These are phyloP conservation scores for Boletus reticulatus DNA, from an alignment of 768 basidiomycete species.

Conservation along the genomic window DNA sequence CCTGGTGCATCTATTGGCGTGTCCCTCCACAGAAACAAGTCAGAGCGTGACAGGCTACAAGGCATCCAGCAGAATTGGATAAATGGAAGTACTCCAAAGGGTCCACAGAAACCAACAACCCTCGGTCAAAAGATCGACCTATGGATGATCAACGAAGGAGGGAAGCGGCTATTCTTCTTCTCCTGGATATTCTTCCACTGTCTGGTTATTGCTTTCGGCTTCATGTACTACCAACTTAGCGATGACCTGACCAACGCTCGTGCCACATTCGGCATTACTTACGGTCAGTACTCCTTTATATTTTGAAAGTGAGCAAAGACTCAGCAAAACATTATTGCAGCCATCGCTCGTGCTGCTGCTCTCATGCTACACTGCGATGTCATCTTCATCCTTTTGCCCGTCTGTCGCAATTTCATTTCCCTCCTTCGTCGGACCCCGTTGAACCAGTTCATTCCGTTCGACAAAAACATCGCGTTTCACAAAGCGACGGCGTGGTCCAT, in stretches of 20 bases:
- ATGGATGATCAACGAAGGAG: conserved; percentile 98
- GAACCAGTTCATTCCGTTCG: conserved; percentile 86
- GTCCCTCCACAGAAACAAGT: conserved; percentile 80
- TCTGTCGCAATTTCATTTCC: conserved; percentile 95
- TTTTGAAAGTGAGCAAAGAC: not conserved
- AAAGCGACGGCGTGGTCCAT: conserved; percentile 92
- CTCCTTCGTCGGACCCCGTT: conserved; percentile 82
- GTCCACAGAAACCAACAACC: conserved; percentile 38
- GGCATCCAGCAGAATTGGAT: conserved; percentile 71
- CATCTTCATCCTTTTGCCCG: conserved; percentile 89
- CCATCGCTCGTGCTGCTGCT: conserved; percentile 84
- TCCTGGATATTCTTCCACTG: conserved; percentile 80
- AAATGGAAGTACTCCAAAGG: conserved; percentile 22
- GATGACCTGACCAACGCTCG: conserved; percentile 75
- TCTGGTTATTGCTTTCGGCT: conserved; percentile 74
- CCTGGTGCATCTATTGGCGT: conserved; percentile 28
- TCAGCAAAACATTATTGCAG: conserved; percentile 36
- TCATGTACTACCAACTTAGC: conserved; percentile 73
- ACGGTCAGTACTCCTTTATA: conserved; percentile 47
- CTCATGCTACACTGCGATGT: conserved; percentile 90
- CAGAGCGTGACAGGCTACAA: conserved; percentile 80
- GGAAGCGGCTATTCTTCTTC: conserved; percentile 72
- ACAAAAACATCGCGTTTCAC: conserved; percentile 90
- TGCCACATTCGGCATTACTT: conserved; percentile 70
- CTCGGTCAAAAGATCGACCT: conserved; percentile 49